Conservation (phyloP, 352 stramenopile genomes). For the Phytopythium cucurbitacearum region DNA sequence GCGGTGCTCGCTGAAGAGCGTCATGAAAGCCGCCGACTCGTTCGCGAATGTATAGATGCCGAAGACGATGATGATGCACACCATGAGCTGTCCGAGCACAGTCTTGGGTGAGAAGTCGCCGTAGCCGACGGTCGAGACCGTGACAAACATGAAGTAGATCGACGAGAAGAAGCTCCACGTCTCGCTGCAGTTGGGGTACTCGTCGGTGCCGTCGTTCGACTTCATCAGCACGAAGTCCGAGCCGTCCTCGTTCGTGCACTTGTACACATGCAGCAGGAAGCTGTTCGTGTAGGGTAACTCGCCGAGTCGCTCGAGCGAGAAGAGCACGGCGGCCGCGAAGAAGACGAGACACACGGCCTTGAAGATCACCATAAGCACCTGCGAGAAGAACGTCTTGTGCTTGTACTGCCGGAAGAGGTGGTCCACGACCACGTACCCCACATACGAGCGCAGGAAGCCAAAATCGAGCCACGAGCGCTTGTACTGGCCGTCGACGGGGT, state of each 20-base stretch:
- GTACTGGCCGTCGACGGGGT: slow-evolving; percentile 37
- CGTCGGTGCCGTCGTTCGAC: slow-evolving; percentile 41
- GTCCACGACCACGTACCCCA: slow-evolving; percentile 78
- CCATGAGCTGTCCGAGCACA: slow-evolving; percentile 67
- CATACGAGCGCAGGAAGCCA: slow-evolving; percentile 80
- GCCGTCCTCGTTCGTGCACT: slow-evolving; percentile 55
- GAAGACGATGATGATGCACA: slow-evolving; percentile 82
- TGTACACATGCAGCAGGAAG: slow-evolving; percentile 84
- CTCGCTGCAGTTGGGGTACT: slow-evolving; percentile 59
- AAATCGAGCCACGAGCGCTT: slow-evolving; percentile 84
- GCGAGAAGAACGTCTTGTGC: slow-evolving; percentile 78
- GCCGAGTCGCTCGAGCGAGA: slow-evolving; percentile 80
- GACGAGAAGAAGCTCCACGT: slow-evolving; percentile 86
- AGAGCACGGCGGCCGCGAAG: slow-evolving; percentile 77
- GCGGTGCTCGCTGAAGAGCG: slow-evolving; percentile 68
- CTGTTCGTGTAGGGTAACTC: slow-evolving; percentile 79
- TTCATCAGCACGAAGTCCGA: slow-evolving; percentile 43
- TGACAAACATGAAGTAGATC: slow-evolving; percentile 90
- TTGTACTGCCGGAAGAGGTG: slow-evolving; percentile 63
- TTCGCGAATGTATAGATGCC: slow-evolving; percentile 87
- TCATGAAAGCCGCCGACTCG: slow-evolving; percentile 74
- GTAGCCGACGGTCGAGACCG: slow-evolving; percentile 83
- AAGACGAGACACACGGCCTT: slow-evolving; percentile 78
- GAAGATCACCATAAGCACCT: slow-evolving; percentile 75
- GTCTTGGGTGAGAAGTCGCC: slow-evolving; percentile 85